Percentiles rank a stretch among this genome's conserved stretches.
phyloP scores from a whole-genome alignment of 129 eudicot species.

The Ambrosia artemisiifolia region DNA sequence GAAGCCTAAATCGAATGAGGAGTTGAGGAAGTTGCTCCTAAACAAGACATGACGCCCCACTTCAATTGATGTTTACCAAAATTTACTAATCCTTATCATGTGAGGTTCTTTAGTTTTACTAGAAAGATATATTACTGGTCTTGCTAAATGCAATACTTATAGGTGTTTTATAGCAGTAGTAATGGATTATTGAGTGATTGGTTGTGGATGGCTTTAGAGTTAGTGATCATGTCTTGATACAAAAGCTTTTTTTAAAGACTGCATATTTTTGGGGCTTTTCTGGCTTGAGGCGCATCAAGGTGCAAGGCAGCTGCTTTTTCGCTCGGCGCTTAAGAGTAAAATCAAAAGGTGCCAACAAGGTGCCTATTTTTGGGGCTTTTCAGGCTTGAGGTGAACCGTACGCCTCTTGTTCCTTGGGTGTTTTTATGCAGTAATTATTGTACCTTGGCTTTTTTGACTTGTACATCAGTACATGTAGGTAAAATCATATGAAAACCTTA shows the following conservation, averaged over 20 bases:
- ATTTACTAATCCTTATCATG: background rate
- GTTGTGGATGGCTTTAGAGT: background rate
- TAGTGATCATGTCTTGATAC: background rate
- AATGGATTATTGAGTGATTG: background rate
- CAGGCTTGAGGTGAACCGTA: no score
- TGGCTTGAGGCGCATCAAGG: no score
- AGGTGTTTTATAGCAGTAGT: background rate
- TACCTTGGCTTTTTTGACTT: no score
- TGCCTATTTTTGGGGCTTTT: no score
- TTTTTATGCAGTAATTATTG: no score
- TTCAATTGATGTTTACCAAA: background rate
- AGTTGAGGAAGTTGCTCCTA: constrained; percentile 64
- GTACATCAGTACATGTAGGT: no score
- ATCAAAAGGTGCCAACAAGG: no score
- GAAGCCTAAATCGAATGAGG: constrained; percentile 82
- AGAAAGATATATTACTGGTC: background rate
- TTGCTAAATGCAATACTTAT: background rate
- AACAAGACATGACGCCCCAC: constrained; percentile 20
- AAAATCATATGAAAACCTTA: no score
- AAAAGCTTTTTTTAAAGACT: background rate
- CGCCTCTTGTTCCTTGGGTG: no score
- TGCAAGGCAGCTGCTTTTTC: no score
- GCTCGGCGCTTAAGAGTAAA: no score
- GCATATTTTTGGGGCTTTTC: no score
- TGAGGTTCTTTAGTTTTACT: background rate